Evolutionary conservation across 192 early-diverging fungal species (phyloP), one percentile per base, ranked within the genome.

Genomic region (Rhizophagus sp.): DNA sequence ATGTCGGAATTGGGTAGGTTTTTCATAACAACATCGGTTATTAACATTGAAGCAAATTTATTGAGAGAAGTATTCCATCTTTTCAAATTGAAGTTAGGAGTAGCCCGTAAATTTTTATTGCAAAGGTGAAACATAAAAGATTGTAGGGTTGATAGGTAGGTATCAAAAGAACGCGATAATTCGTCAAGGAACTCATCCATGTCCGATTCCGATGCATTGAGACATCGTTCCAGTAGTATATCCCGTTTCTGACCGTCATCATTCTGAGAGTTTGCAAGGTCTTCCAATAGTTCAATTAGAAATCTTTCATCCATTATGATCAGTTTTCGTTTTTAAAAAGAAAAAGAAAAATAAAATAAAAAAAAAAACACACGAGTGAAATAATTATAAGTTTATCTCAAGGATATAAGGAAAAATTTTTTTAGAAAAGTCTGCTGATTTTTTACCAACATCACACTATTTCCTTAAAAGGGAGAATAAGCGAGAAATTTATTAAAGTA

Each of bases 231-330:
- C n/a, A 74, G 1, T 4, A 74, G n/a, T 22, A 61, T 10, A 19
- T 74, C 15, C 2, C 4, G 72, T 30, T 15, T 52, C 24, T 61
- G 47, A 30, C 17, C 34, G n/a, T 57, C 49, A 57, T 74, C 47
- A 52, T 52, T 61, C 49, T 61, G 25, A 52, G 72, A 25, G 7
- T 11, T 22, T 30, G 72, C 25, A 4, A 74, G 49, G 30, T 50
- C 47, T 19, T 74, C 72, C 25, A 74, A 2, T 27, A 74, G 50
- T 74, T 74, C 72, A 57, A 57, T 74, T 12, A 74, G 50, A 22
- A 47, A 24, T 24, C 17, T 22, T 25, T 10, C 65, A 19, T 67
- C 25, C 25, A 30, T 30, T 17, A 67, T 17, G 17, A 19, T 6
- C 52, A 7, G 19, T 57, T 47, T 47, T 47, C 7, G 6, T 41